Base-by-base conservation (phyloP, 495 filamentous ascomycete genomes). In the Parachaetomium inaequale region DNA sequence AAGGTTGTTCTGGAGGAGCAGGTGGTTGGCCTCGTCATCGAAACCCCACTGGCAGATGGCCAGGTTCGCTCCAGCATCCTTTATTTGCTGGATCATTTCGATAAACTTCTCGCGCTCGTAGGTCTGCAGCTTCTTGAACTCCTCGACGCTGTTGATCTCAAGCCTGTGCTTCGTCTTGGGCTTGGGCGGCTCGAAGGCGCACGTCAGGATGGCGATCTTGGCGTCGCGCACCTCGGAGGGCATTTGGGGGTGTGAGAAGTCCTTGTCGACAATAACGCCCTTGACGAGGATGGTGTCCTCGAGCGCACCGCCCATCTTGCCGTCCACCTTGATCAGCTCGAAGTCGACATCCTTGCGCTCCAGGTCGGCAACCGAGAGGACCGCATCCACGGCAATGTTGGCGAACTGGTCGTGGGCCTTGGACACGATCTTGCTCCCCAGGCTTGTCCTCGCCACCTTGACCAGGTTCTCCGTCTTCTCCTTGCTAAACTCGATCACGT, bases 151-250 rank as follows among this genome's bases (percentile, higher is more conserved):
- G 59, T 92, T 95, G 73, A 99, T 99, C 68, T 99, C 95, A 32
- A 99, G 84, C 84, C 96, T 96, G 79, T 99, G 94, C 84, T 99
- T 99, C 28, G 94, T 99, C 86, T 99, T 99, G 51, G 94, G 94
- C 83, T 99, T 99, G 17, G 94, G 94, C n/a, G 94, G 94, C 78
- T 99, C 94, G 75, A 99, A 98, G 1, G 94, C 92, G 73, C 94
- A 99, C 46, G 94, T 99, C 49, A 99, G 80, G 68, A 99, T 98
- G 43, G 94, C 94, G 69, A 99, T 83, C 78, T 97, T 98, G 67
- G 95, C 94, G 76, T 99, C 90, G 58, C 78, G 81, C 56, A 99
- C 93, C 75, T 96, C 89, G 54, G 87, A 87, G 29, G 94, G 94
- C 94, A 99, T 99, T 75, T 99, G 94, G 17, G 94, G 95, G 76